A percentile compares a stretch with the other conserved stretches of the same genome.
Evolutionary conservation across 1,139 yeast genomes (phyloP).

Genomic region (Saccharomyces pastorianus): DNA sequence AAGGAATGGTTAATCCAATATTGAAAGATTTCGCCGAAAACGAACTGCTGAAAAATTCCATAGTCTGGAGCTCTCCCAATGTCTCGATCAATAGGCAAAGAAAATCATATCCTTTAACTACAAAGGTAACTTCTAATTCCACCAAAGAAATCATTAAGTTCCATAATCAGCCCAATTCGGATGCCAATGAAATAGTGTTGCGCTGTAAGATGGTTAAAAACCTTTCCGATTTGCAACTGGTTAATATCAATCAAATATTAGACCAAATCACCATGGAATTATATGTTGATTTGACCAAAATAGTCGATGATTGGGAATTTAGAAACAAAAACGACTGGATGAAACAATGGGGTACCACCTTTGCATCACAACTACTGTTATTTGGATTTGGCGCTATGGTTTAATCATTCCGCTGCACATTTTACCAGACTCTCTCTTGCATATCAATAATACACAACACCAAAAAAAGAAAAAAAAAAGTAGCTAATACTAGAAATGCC

Average conservation of each 20-base stretch:
- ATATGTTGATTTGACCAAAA: conserved; percentile 47
- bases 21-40: background rate
- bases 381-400: conserved; percentile 56
- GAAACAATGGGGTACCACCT: conserved; percentile 50
- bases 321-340: conserved; percentile 43
- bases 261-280: conserved; percentile 52
- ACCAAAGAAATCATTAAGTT: conserved; percentile 24
- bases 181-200: conserved; percentile 27
- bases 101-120: conserved; percentile 26
- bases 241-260: conserved; percentile 36
- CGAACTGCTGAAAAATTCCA: conserved; percentile 6
- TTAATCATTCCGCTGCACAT: conserved; percentile 17
- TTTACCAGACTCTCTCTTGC: background rate
- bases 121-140: conserved; percentile 10
- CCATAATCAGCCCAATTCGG: conserved; percentile 36
- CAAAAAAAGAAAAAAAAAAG: background rate
- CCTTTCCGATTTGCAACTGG: conserved; percentile 41
- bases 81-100: conserved; percentile 27
- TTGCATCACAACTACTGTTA: conserved; percentile 51
- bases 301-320: conserved; percentile 42
- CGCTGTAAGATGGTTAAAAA: conserved; percentile 47
- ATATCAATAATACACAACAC: background rate
- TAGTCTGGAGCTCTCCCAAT: conserved; percentile 24
- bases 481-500: background rate
- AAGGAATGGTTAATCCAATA: conserved; percentile 12